Evolutionary conservation across 2,329 filamentous ascomycete genomes (phyloP), one percentile per base, ranked within the genome.

Genomic region (Talaromyces rugulosus): DNA sequence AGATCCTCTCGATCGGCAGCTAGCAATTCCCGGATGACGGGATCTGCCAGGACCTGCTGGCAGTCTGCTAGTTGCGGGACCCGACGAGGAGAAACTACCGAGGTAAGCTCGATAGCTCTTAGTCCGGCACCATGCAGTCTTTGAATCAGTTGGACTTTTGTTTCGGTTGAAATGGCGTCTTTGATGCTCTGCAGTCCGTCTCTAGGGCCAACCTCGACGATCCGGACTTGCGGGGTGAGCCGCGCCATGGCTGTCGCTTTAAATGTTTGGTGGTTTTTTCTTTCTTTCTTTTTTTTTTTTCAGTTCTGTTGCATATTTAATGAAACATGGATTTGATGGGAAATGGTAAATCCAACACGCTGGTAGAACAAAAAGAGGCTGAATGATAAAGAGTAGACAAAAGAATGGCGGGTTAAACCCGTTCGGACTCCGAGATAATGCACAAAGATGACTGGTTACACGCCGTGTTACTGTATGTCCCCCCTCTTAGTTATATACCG

Each of bases 131-230:
- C 78, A 36, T 87, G 85, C 64, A 96, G 78, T 63, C 85, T 81
- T 67, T 88, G 83, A 44, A 96, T 89, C 59, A 96, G 77, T 67
- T 92, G 86, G 60, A 94, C 84, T 75, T 96, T 96, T 2, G 87
- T 92, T 6, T 82, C 80, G 11, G 91, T 79, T 0, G 90, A 81
- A 65, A 96, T 89, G 31, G 81, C 81, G 65, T 81, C 85, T 77
- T 89, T 90, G 79, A 95, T 90, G 72, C 95, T 96, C 73, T 96
- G 91, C 59, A 96, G 78, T n/a, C 91, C 91, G 79, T 96, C 91
- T 66, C 91, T 83, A 36, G 91, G 91, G 8, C 90, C 91, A 65
- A 96, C 91, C 78, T 96, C 91, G 64, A 95, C 88, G 44, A 96
- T 87, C 47, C 82, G 78, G 44, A 85, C 80, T 34, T 56, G 51